A percentile compares a stretch with the other conserved stretches of the same genome.
Conservation (phyloP, 495 filamentous ascomycete genomes). For the Aspergillus biplanus region DNA sequence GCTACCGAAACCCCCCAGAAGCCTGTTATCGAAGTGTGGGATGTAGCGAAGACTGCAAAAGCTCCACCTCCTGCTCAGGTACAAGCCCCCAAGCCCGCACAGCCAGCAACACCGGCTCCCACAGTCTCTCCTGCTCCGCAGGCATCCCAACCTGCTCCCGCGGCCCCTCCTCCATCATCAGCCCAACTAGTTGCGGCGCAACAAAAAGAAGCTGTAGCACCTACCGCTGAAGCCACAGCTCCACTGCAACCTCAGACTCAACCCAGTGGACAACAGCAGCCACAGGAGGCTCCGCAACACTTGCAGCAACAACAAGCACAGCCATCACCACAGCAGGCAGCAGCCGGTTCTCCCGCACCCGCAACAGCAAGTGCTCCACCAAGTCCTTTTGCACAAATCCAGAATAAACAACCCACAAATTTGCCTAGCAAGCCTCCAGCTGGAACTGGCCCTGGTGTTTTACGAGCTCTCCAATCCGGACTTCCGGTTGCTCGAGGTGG, state of each 20-base stretch:
- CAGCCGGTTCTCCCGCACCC: constrained; percentile 9
- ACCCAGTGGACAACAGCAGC: constrained; percentile 18
- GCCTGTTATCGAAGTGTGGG: constrained; percentile 84
- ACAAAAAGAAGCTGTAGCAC: constrained; percentile 20
- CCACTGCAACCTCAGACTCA: constrained; percentile 20
- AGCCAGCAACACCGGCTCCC: constrained; percentile 34
- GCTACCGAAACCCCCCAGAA: constrained; percentile 81
- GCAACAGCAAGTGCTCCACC: constrained; percentile 20
- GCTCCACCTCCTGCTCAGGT: constrained; percentile 51
- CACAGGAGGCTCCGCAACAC: constrained; percentile 6
- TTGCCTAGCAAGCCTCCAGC: constrained; percentile 43
- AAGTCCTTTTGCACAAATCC: constrained; percentile 38
- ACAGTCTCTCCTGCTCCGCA: constrained; percentile 31
- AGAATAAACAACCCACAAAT: constrained; percentile 35
- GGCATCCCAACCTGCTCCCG: constrained; percentile 33
- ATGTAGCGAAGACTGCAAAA: constrained; percentile 72
- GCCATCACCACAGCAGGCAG: constrained; percentile 8
- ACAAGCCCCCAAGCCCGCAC: constrained; percentile 37
- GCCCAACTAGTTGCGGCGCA: constrained; percentile 17
- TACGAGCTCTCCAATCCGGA: constrained; percentile 50
- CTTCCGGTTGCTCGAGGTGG: constrained; percentile 53
- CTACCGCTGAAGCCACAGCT: constrained; percentile 24
- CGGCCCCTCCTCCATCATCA: constrained; percentile 21
- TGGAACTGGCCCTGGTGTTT: constrained; percentile 39
- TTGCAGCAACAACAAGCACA: constrained; percentile 20